A percentile compares a stretch with the other conserved stretches of the same genome.
These are phyloP conservation scores for Schizophyllum amplum DNA, from an alignment of 1,284 basidiomycete genomes.

Conservation along the genomic window DNA sequence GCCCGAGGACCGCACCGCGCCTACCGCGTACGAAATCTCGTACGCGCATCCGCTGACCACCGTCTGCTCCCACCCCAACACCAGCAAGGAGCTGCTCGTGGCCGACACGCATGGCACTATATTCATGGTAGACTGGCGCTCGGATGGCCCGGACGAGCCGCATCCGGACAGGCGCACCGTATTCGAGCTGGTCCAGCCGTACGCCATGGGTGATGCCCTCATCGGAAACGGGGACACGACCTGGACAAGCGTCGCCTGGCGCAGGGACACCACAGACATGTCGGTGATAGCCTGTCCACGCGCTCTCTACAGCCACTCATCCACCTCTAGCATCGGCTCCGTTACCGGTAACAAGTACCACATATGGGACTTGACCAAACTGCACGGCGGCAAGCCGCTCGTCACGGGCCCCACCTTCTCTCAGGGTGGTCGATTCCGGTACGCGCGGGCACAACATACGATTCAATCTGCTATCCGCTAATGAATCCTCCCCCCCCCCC, in stretches of 20 bases:
- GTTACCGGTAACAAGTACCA: constrained; percentile 61
- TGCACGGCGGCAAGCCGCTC: constrained; percentile 65
- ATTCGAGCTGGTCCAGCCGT: constrained; percentile 65
- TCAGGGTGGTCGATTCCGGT: constrained; percentile 67
- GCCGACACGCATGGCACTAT: constrained; percentile 65
- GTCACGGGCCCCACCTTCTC: constrained; percentile 50
- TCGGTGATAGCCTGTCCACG: constrained; percentile 24
- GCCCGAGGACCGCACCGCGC: constrained; percentile 21
- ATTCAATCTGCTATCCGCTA: constrained; percentile 6
- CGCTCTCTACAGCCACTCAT: constrained; percentile 8
- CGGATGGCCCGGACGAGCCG: constrained; percentile 48
- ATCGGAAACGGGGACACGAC: constrained; percentile 38
- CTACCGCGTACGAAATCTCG: constrained; percentile 59
- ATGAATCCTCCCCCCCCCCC: constrained; percentile 1
- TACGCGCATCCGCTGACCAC: constrained; percentile 63
- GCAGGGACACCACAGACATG: constrained; percentile 60
- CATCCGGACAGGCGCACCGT: constrained; percentile 48
- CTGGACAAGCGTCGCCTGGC: constrained; percentile 60
- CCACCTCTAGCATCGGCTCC: constrained; percentile 52
- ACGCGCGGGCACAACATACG: constrained; percentile 4
- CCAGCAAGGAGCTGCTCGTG: constrained; percentile 69
- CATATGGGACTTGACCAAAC: constrained; percentile 64
- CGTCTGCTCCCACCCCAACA: constrained; percentile 62
- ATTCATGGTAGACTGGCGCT: constrained; percentile 71
- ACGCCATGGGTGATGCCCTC: constrained; percentile 44